Conservation (phyloP, 352 stramenopile species). For the Pythium dissimile region DNA sequence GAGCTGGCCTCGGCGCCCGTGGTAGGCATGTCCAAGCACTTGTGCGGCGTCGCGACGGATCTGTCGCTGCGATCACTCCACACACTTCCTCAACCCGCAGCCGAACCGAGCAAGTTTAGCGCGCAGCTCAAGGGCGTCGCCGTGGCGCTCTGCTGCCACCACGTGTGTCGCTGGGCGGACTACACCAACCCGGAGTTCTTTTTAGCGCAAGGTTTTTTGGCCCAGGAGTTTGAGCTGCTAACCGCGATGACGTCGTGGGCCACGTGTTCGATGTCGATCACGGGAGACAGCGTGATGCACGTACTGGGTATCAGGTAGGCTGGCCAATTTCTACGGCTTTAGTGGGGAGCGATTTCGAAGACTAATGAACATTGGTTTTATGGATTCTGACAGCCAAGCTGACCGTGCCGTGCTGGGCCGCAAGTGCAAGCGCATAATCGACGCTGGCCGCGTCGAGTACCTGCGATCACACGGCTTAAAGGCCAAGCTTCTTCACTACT, state of each 20-base stretch:
- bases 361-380: background rate
- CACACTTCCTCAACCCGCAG: conserved; percentile 35
- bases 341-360: background rate
- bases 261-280: conserved; percentile 67
- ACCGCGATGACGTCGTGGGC: conserved; percentile 76
- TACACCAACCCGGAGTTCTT: conserved; percentile 72
- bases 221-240: conserved; percentile 56
- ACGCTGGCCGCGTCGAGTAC: conserved; percentile 63
- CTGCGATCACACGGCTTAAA: conserved; percentile 45
- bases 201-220: conserved; percentile 44
- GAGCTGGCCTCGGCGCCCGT: conserved; percentile 44
- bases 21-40: conserved; percentile 84
- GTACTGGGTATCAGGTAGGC: conserved; percentile 67
- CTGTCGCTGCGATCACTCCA: conserved; percentile 70
- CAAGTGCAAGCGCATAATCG: conserved; percentile 77
- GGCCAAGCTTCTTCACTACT: conserved; percentile 79
- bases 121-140: conserved; percentile 51
- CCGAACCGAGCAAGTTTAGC: conserved; percentile 16
- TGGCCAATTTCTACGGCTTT: background rate
- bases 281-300: conserved; percentile 60
- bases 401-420: conserved; percentile 58
- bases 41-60: conserved; percentile 81
- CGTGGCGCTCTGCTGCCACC: conserved; percentile 79
- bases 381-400: conserved; percentile 35
- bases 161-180: conserved; percentile 70